Percentiles rank a stretch among this genome's conserved stretches.
Evolutionary conservation across 169 alveolate genomes (phyloP).

Genomic region (Plasmodium cynomolgi): DNA sequence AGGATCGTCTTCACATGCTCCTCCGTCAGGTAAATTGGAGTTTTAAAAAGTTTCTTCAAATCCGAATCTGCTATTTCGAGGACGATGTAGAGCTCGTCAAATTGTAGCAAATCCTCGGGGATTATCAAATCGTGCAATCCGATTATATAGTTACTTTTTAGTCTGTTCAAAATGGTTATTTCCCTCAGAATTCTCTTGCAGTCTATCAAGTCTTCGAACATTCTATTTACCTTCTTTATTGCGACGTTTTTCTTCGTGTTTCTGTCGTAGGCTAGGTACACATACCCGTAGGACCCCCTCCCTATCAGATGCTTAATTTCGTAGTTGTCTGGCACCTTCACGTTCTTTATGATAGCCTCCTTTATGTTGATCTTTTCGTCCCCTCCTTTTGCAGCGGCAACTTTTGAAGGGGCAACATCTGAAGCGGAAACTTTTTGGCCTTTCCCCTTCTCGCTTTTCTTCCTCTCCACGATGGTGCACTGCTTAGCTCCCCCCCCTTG

Average conservation of each 20-base stretch:
- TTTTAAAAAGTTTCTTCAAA: slow-evolving; percentile 94
- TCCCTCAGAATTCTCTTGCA: slow-evolving; percentile 97
- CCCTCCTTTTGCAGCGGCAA: background rate
- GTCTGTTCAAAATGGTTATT: slow-evolving; percentile 93
- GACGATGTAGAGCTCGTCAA: slow-evolving; percentile 96
- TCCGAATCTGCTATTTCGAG: slow-evolving; percentile 98
- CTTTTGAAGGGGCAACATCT: too few species aligned
- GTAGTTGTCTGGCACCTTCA: slow-evolving; percentile 86
- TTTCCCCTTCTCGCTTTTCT: background rate
- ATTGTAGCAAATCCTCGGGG: slow-evolving; percentile 92
- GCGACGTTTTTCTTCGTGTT: slow-evolving; percentile 92
- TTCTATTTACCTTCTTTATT: slow-evolving; percentile 94
- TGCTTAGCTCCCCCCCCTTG: background rate
- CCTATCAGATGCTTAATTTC: slow-evolving; percentile 92
- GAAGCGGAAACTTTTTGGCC: background rate
- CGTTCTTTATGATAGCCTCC: slow-evolving; percentile 66
- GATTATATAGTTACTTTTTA: slow-evolving; percentile 93
- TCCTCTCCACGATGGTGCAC: background rate
- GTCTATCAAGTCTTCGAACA: slow-evolving; percentile 96
- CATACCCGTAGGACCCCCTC: slow-evolving; percentile 95
- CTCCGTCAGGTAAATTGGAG: slow-evolving; percentile 94
- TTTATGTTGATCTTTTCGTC: slow-evolving; percentile 62
- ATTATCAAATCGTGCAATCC: slow-evolving; percentile 91
- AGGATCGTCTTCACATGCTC: slow-evolving; percentile 93
- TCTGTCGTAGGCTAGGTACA: slow-evolving; percentile 90